Conservation (phyloP, 2,329 filamentous ascomycete genomes). For the Fusarium buharicum region DNA sequence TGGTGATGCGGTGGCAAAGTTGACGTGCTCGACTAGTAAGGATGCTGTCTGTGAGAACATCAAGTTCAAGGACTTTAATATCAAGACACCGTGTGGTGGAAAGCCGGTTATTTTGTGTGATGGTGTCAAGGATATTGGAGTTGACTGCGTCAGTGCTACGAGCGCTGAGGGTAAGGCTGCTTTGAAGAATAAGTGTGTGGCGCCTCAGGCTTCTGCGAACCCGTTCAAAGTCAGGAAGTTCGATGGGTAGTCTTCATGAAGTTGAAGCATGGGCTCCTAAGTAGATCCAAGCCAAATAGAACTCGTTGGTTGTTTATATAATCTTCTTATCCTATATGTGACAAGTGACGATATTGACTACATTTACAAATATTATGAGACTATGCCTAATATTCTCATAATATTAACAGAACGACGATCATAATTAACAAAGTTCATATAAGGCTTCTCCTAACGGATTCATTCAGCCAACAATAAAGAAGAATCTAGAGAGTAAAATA, state of each 20-base stretch:
- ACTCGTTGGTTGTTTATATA: too few relatives aligned
- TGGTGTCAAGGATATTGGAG: constrained; percentile 37
- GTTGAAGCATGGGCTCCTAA: too few relatives aligned
- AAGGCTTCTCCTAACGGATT: too few relatives aligned
- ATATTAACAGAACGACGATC: too few relatives aligned
- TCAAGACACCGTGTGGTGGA: constrained; percentile 37
- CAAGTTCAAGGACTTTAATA: constrained; percentile 39
- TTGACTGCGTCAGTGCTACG: constrained; percentile 33
- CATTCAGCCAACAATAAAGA: too few relatives aligned
- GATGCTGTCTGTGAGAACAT: constrained; percentile 44
- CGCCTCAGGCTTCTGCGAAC: constrained; percentile 26
- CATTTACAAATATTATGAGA: too few relatives aligned
- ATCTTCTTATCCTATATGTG: too few relatives aligned
- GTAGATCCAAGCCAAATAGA: too few relatives aligned
- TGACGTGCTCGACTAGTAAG: constrained; percentile 39
- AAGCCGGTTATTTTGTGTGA: constrained; percentile 38
- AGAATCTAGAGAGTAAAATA: too few relatives aligned
- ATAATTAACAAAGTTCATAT: too few relatives aligned
- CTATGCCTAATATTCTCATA: too few relatives aligned
- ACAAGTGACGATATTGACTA: too few relatives aligned
- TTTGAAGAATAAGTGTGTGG: constrained; percentile 35
- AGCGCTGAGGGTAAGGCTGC: constrained; percentile 37
- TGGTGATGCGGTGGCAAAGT: constrained; percentile 33
- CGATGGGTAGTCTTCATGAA: background rate
- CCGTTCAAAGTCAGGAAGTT: constrained; percentile 34